phyloP scores from a whole-genome alignment of 768 basidiomycete genomes.

The Pleurotus tuber-regium region DNA sequence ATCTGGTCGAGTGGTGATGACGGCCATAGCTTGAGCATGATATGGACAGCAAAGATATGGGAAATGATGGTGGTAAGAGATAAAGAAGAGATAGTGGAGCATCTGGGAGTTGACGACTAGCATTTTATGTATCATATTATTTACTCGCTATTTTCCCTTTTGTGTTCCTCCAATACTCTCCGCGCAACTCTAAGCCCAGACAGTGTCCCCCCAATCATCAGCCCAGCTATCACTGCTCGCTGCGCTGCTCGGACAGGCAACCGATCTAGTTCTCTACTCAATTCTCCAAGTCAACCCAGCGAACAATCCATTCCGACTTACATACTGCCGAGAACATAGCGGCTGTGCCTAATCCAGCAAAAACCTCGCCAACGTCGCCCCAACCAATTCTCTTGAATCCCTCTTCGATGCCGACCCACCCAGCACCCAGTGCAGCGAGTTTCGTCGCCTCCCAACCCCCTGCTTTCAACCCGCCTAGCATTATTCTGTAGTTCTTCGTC shows the following conservation, averaged over 20 bases:
- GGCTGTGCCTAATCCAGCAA: constrained; percentile 66
- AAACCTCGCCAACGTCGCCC: constrained; percentile 44
- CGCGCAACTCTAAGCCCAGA: constrained; percentile 33
- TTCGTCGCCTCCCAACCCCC: constrained; percentile 56
- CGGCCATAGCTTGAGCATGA: constrained; percentile 42
- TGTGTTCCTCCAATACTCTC: constrained; percentile 20
- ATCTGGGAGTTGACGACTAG: not conserved
- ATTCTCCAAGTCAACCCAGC: not conserved
- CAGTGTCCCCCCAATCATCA: constrained; percentile 54
- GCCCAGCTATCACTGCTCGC: constrained; percentile 52
- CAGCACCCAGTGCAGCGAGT: constrained; percentile 38
- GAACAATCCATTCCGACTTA: constrained; percentile 33
- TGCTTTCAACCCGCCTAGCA: constrained; percentile 68
- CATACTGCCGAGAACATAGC: constrained; percentile 53
- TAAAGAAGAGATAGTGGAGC: constrained; percentile 7
- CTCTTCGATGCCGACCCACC: constrained; percentile 45
- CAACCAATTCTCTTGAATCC: constrained; percentile 34
- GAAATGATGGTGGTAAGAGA: constrained; percentile 5
- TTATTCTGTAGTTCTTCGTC: constrained; percentile 89
- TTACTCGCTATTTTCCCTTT: constrained; percentile 19
- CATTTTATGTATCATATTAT: constrained; percentile 9
- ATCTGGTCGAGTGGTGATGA: constrained; percentile 47
- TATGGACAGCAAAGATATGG: not conserved
- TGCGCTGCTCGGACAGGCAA: constrained; percentile 48
- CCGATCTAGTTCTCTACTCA: constrained; percentile 41